Evolutionary conservation across 495 filamentous ascomycete genomes (phyloP).

Genomic region (Xylaria telfairii): DNA sequence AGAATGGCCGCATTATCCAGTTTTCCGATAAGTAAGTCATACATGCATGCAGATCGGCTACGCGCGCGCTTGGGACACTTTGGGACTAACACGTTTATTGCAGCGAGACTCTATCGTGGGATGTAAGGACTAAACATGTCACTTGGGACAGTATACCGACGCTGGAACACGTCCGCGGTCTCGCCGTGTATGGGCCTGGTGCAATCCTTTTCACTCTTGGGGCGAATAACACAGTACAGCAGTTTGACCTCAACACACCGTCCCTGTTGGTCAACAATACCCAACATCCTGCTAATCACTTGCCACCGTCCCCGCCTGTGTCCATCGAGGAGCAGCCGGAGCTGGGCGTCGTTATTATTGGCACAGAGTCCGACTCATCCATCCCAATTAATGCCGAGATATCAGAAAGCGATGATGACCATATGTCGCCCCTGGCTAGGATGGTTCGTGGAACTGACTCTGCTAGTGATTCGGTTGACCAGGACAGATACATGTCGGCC

Average conservation of each 20-base stretch:
- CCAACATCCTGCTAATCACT: slow-evolving; percentile 76
- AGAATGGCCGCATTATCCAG: slow-evolving; percentile 94
- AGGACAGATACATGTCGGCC: slow-evolving; percentile 62
- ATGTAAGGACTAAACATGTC: slow-evolving; percentile 95
- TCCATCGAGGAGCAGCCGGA: slow-evolving; percentile 69
- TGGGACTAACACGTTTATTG: slow-evolving; percentile 36
- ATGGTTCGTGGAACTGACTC: slow-evolving; percentile 67
- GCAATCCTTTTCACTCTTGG: slow-evolving; percentile 93
- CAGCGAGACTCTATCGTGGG: slow-evolving; percentile 93
- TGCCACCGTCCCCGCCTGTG: slow-evolving; percentile 78
- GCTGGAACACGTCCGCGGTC: slow-evolving; percentile 76
- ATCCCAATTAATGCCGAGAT: slow-evolving; percentile 61
- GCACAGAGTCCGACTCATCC: slow-evolving; percentile 54
- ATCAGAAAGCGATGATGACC: slow-evolving; percentile 71
- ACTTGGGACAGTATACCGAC: slow-evolving; percentile 88
- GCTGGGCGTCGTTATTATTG: slow-evolving; percentile 45
- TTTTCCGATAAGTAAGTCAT: slow-evolving; percentile 82
- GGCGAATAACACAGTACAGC: slow-evolving; percentile 85
- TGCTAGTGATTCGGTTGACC: slow-evolving; percentile 56
- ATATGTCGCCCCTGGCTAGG: slow-evolving; percentile 69
- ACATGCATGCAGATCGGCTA: slow-evolving; percentile 34
- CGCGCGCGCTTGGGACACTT: slow-evolving; percentile 48
- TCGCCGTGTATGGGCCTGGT: slow-evolving; percentile 86
- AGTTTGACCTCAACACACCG: slow-evolving; percentile 89
- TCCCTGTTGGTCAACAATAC: slow-evolving; percentile 77